phyloP scores from a whole-genome alignment of 1,284 basidiomycete species.

The Malassezia vespertilionis region DNA sequence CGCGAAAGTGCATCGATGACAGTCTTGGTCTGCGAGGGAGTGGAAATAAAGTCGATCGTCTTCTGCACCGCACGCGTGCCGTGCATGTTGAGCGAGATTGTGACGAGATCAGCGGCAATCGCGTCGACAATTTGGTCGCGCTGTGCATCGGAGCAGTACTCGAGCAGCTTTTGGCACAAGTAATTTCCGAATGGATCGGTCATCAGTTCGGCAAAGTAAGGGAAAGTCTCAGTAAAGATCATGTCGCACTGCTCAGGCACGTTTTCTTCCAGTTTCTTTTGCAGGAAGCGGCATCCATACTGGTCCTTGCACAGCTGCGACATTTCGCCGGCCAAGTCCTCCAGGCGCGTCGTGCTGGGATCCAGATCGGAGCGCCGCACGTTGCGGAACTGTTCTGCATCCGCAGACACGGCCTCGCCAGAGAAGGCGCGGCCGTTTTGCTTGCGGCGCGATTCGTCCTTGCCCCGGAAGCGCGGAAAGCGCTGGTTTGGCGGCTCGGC shows the following conservation, averaged over 20 bases:
- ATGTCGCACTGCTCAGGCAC: slow-evolving; percentile 65
- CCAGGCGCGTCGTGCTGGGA: slow-evolving; percentile 72
- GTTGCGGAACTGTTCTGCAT: not conserved
- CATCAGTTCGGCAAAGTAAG: slow-evolving; percentile 97
- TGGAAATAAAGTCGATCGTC: slow-evolving; percentile 90
- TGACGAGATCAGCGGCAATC: slow-evolving; percentile 90
- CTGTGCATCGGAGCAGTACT: slow-evolving; percentile 95
- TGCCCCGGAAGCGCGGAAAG: slow-evolving; percentile 1
- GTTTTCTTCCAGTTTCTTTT: slow-evolving; percentile 99
- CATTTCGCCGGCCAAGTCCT: slow-evolving; percentile 87
- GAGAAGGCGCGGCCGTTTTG: not conserved
- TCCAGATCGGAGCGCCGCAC: slow-evolving; percentile 16
- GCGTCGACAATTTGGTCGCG: slow-evolving; percentile 94
- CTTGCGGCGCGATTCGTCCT: not conserved
- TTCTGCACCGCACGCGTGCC: slow-evolving; percentile 98
- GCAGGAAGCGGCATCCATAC: slow-evolving; percentile 93
- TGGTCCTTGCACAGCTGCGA: slow-evolving; percentile 92
- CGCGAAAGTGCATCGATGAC: slow-evolving; percentile 92
- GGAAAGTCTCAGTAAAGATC: slow-evolving; percentile 97
- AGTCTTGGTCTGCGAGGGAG: slow-evolving; percentile 69
- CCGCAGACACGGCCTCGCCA: not conserved
- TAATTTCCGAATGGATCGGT: slow-evolving; percentile 99
- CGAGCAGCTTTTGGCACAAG: slow-evolving; percentile 93
- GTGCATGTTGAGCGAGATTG: slow-evolving; percentile 99
- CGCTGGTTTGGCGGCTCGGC: not conserved